Percentiles rank a stretch among this genome's conserved stretches.
Conservation (phyloP, 2,329 filamentous ascomycete species). For the Anthostomella pinea region DNA sequence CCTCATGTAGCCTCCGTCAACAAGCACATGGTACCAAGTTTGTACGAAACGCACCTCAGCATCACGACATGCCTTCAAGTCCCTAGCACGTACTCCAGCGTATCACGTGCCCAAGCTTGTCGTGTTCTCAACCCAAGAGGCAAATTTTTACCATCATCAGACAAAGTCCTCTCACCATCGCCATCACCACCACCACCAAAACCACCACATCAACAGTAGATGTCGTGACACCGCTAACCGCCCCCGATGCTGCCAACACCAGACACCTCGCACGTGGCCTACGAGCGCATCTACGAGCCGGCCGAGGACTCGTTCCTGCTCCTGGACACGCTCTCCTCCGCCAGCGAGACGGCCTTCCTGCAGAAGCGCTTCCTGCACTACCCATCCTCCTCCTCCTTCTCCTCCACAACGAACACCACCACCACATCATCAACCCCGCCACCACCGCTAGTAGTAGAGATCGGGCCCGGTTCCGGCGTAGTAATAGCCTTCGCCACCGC, state of each 20-base stretch:
- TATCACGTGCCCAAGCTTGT: conserved; percentile 14
- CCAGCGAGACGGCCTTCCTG: conserved; percentile 67
- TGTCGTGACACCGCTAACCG: too few species aligned
- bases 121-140: background rate
- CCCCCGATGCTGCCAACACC: conserved; percentile 87
- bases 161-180: too few species aligned
- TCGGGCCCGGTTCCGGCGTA: conserved; percentile 89
- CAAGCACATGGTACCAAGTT: too few species aligned
- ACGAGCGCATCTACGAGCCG: conserved; percentile 87
- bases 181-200: conserved; percentile 7
- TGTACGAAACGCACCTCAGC: too few species aligned
- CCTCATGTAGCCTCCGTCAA: too few species aligned
- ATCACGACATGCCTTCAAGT: too few species aligned
- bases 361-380: conserved; percentile 52
- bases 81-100: conserved; percentile 1
- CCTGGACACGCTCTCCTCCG: conserved; percentile 81
- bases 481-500: conserved; percentile 86
- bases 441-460: conserved; percentile 70
- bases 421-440: conserved; percentile 30
- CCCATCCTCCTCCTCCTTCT: too few species aligned
- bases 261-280: conserved; percentile 86
- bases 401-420: too few species aligned
- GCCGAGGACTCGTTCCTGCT: conserved; percentile 95
- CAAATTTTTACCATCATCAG: background rate
- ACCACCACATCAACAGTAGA: too few species aligned